Base-by-base conservation (phyloP, 2,329 filamentous ascomycete species). In the Alternaria arbusti region DNA sequence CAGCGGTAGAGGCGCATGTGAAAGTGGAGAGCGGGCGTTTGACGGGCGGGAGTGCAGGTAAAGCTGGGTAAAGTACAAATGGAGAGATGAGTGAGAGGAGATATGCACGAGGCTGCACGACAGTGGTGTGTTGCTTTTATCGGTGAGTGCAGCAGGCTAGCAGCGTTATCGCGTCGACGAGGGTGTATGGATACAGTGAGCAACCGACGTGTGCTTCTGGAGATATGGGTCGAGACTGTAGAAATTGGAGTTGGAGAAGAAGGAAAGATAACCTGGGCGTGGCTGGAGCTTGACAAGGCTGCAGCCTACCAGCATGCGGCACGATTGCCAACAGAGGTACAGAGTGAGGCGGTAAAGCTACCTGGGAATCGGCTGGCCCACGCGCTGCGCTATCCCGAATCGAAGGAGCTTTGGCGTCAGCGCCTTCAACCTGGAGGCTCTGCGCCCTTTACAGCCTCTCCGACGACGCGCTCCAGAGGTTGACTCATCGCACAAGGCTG, bases 261-360 rank as follows among this genome's bases (percentile, higher is more conserved):
- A 54, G 43, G 50, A 13, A 28, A 59, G 49, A 43, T 28, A 55
- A 58, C 30, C 67, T 66, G 67, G 67, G 57, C 68, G 70, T 70
- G 71, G 70, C 68, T 73, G 68, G 68, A 63, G 60, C 61, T 66
- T 63, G 62, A 65, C 67, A 70, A 45, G 26, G 59, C 61, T 59
- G 69, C 66, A 71, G 70, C 68, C 64, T 70, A 65, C 70, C 68
- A 69, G 67, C 55, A 40, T 67, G 62, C 59, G 58, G 65, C 60
- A 68, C 62, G 56, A 63, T 59, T 40, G 58, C 58, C 63, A 50
- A 50, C 32, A 59, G 49, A 50, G 26, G 57, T 43, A 60, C 57
- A 67, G 58, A 73, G 64, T 73, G 71, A 73, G 71, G 71, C 71
- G 71, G 68, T 63, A 72, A 68, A 66, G 65, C 61, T 62, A 58